Conservation (phyloP, 208 protist genomes). For the Wallacemonas sp. region DNA sequence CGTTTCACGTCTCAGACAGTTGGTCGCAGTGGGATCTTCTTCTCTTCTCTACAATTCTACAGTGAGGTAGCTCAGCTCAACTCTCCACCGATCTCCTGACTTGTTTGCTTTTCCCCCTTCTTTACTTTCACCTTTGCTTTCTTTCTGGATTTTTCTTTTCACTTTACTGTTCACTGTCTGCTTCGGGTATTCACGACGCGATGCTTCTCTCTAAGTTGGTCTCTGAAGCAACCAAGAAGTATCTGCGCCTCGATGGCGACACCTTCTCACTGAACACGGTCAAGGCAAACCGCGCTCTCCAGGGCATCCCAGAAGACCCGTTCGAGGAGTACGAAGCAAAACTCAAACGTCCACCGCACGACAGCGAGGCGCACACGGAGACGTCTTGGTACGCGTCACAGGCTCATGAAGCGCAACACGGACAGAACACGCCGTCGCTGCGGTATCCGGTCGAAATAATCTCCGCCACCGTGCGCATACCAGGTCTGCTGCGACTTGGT, state of each 20-base stretch:
- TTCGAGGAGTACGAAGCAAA: constrained; percentile 12
- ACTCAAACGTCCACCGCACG: not conserved
- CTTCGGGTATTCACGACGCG: no score
- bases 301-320: constrained; percentile 2
- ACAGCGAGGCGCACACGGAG: not conserved
- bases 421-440: not conserved
- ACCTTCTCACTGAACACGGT: not conserved
- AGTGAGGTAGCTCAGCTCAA: no score
- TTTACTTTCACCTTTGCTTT: not conserved
- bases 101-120: no score
- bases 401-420: no score
- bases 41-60: no score
- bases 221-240: not conserved
- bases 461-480: not conserved
- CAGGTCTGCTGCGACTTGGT: not conserved
- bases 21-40: no score
- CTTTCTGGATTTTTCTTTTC: not conserved
- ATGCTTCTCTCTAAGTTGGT: no score
- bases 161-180: not conserved
- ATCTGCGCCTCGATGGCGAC: not conserved
- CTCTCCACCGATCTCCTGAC: no score
- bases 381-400: no score
- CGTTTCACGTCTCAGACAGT: no score
- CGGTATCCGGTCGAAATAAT: constrained; percentile 1
- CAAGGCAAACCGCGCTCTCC: constrained; percentile 6